Base-by-base conservation (phyloP, 2,329 filamentous ascomycete genomes). In the Trichoderma gracile region DNA sequence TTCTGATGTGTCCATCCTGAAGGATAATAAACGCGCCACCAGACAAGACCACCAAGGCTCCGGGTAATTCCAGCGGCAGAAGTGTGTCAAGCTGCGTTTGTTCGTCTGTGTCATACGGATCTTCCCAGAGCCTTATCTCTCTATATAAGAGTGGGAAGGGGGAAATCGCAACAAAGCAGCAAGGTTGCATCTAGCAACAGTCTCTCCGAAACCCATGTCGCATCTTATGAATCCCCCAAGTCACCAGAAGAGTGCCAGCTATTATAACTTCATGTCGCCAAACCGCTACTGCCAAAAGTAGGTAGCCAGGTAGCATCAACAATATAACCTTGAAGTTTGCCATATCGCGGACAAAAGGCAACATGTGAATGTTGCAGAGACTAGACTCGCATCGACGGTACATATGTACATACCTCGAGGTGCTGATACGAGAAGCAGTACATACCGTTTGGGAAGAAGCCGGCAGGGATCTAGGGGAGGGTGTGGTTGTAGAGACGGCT, bases 181-280 rank as follows among this genome's bases (percentile, higher is more conserved):
- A 52, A 46, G 47, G 46, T 60, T 52, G 23, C 47, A 52, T 52
- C 52, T 45, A 21, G 27, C 33, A 17, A 9, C 30, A 15, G 30
- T 40, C 15, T 43, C 9, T 60, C 57, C 57, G 57, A 60, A 60
- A 25, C 57, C 57, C 57, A 52, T 60, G 57, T 60, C 47, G 57
- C 40, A 45, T 43, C 57, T 23, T 38, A 25, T n/a, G 21, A 43
- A 6, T 60, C 33, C 10, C 25, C 15, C 3, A 25, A 33, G 30
- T 9, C 30, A 9, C 30, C 30, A 9, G 8, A 9, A n/a, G 6
- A 33, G 5, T 3, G 10, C 19, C 42, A 46, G 25, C 38, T 33
- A 52, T 7, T 17, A 3, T 3, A 10, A 46, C 14, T 27, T 60
- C 6, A 30, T 9, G 30, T 30, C 9, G 30, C 30, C 10, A 30